Percentiles rank a stretch among this genome's conserved stretches.
These are phyloP conservation scores for Talaromyces sp. DNA, from an alignment of 2,329 filamentous ascomycete genomes.

Conservation along the genomic window DNA sequence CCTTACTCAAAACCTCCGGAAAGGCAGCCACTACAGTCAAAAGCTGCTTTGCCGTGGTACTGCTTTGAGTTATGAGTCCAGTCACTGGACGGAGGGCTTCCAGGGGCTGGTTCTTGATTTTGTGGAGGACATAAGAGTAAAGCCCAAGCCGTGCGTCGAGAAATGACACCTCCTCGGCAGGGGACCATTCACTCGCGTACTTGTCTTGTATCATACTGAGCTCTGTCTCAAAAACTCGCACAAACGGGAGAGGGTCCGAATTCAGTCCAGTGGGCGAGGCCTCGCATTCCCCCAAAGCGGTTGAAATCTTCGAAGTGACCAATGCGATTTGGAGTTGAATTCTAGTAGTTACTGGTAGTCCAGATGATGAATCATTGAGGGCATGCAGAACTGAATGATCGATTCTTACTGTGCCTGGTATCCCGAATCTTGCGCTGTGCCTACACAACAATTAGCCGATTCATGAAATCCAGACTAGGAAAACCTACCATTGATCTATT, in stretches of 20 bases:
- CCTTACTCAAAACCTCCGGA: background rate
- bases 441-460: no score
- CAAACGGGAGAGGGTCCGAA: slow-evolving; percentile 3
- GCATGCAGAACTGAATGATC: slow-evolving; percentile 4
- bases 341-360: background rate
- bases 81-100: background rate
- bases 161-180: slow-evolving; percentile 4
- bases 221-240: slow-evolving; percentile 5
- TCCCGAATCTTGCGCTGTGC: slow-evolving; percentile 6
- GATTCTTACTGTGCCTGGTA: background rate
- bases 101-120: background rate
- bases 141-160: slow-evolving; percentile 4
- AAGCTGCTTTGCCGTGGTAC: slow-evolving; percentile 3
- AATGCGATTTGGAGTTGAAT: slow-evolving; percentile 3
- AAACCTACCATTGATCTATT: slow-evolving; percentile 6
- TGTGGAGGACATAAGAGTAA: slow-evolving; percentile 1
- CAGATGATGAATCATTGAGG: background rate
- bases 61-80: background rate
- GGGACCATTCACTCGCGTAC: slow-evolving; percentile 1
- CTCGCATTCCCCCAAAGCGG: slow-evolving; percentile 7
- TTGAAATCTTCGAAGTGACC: slow-evolving; percentile 5
- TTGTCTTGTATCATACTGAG: slow-evolving; percentile 1
- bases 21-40: background rate
- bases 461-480: no score
- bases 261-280: slow-evolving; percentile 2